Evolutionary conservation across 2,329 filamentous ascomycete genomes (phyloP), one percentile per base, ranked within the genome.

Genomic region (Didymella sp.): DNA sequence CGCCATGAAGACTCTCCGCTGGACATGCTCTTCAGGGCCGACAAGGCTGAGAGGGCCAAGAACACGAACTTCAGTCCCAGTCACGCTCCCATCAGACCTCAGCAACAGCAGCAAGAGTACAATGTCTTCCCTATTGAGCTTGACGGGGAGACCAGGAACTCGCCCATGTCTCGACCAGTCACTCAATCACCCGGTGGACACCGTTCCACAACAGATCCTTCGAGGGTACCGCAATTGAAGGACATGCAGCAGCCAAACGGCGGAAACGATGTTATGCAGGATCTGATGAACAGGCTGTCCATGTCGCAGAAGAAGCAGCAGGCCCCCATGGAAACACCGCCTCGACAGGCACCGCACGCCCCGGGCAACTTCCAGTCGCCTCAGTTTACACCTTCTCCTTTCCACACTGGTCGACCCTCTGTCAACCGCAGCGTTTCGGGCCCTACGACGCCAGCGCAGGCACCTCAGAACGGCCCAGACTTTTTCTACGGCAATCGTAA

Each of bases 11-110:
- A 91, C 59, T 96, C 92, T 11, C 92, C 93, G 1, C 81, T 98
- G 4, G 93, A 98, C 68, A 84, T 96, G 61, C 89, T 98, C 72
- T 98, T 98, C 80, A 89, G 89, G 59, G 92, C 92, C 30, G 90
- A 96, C 66, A 86, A 90, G 46, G 89, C 90, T 59, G 90, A 95
- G 75, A 89, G 87, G 71, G 87, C 87, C 50, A 82, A 83, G 58
- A 83, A 82, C 42, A 81, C 81, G 24, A 82, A 83, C 56, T 81
- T 81, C 19, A 73, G 61, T 45, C 66, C 66, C 63, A 71, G 64
- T 25, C 62, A 66, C 24, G 50, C 61, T 28, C 50, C 56, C 4
- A 30, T 28, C 37, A 59, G 64, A 44, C 65, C 67, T 21, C 66
- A 74, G 47, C 76, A 78, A 43, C 74, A 75, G 42, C 78, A 77